phyloP scores from a whole-genome alignment of 257 asterid genomes.

The Nicotiana obtusifolia region DNA sequence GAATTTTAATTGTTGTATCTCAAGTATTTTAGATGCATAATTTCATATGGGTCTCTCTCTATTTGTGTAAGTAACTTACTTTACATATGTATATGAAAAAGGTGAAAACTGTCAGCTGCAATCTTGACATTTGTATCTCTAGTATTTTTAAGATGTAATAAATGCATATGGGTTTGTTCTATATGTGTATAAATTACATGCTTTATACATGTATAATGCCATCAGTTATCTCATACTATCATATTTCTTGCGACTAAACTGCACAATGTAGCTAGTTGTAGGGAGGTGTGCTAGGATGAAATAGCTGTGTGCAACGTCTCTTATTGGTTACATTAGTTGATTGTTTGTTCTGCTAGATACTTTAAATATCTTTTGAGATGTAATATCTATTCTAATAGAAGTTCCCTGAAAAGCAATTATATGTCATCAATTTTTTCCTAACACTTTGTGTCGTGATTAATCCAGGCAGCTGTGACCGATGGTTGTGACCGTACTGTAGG shows the following conservation, averaged over 20 bases:
- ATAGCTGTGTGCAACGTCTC: not conserved
- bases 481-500: conserved; percentile 86
- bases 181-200: too few relatives aligned
- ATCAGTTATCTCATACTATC: not conserved
- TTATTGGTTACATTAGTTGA: not conserved
- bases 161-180: too few relatives aligned
- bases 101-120: too few relatives aligned
- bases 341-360: not conserved
- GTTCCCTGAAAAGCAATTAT: not conserved
- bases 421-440: not conserved
- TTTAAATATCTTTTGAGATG: not conserved
- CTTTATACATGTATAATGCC: not conserved
- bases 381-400: not conserved
- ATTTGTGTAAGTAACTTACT: too few relatives aligned
- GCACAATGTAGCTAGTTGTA: not conserved
- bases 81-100: not conserved
- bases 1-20: not conserved
- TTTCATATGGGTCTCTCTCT: too few relatives aligned
- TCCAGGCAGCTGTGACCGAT: conserved; percentile 68
- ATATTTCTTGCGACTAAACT: not conserved
- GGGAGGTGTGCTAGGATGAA: not conserved
- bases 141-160: too few relatives aligned
- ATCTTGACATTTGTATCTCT: too few relatives aligned
- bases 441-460: not conserved
- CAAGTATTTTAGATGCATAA: not conserved